These are phyloP conservation scores for Colletotrichum sp. DNA, from an alignment of 2,329 filamentous ascomycete species.

Conservation along the genomic window DNA sequence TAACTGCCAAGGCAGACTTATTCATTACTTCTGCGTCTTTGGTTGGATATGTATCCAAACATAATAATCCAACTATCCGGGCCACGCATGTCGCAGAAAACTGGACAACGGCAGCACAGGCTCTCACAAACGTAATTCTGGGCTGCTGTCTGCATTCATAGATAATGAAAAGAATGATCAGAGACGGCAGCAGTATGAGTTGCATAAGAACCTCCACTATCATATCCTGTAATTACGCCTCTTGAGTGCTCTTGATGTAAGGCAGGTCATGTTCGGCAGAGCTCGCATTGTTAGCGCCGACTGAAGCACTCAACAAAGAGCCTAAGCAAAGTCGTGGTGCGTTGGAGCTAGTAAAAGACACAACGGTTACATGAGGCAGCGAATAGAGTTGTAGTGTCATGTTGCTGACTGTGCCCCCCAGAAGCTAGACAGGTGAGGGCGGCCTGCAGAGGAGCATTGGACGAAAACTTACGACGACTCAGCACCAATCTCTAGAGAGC, in stretches of 20 bases:
- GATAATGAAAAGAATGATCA: not conserved
- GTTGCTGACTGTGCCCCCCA: not conserved
- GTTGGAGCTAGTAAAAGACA: not conserved
- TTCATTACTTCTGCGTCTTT: not conserved
- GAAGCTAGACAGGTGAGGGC: not conserved
- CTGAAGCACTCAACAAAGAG: not conserved
- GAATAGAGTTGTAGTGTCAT: not conserved
- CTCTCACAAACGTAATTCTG: not conserved
- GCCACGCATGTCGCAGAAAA: not conserved
- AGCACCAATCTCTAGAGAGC: not conserved
- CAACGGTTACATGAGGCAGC: not conserved
- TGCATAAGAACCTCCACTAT: not conserved
- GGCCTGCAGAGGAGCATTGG: not conserved
- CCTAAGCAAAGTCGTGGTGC: not conserved
- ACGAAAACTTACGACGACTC: not conserved
- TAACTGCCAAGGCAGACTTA: too few species aligned
- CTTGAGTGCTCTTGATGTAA: not conserved
- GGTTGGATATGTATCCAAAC: not conserved
- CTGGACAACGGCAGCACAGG: not conserved
- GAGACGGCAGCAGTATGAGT: not conserved
- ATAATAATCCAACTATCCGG: not conserved
- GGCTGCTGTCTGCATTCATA: not conserved
- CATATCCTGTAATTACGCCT: not conserved
- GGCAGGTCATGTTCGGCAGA: not conserved
- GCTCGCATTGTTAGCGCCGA: not conserved